These are phyloP conservation scores for Massariosphaeria phaeospora DNA, from an alignment of 495 filamentous ascomycete genomes.

Conservation along the genomic window DNA sequence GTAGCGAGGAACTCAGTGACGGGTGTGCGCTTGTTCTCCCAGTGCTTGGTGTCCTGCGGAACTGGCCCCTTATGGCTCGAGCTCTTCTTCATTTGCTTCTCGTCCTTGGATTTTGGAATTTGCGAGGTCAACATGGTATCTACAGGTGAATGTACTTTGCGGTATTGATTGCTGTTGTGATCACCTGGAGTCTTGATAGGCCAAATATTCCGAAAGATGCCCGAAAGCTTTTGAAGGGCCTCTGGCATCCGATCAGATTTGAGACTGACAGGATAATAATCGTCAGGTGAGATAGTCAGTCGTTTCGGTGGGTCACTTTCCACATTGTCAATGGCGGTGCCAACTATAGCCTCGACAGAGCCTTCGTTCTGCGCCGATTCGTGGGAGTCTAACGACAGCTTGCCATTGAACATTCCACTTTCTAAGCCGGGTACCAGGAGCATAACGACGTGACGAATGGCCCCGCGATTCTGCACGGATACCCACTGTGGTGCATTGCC, in stretches of 20 bases:
- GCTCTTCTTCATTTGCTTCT: constrained; percentile 48
- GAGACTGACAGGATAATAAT: constrained; percentile 70
- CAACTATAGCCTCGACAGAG: background rate
- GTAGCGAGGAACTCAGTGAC: constrained; percentile 71
- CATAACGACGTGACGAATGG: constrained; percentile 80
- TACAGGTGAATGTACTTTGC: constrained; percentile 77
- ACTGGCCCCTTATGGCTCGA: constrained; percentile 49
- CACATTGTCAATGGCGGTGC: background rate
- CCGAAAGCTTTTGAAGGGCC: constrained; percentile 63
- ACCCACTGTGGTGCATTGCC: constrained; percentile 82
- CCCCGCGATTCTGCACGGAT: constrained; percentile 65
- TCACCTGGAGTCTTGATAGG: constrained; percentile 82
- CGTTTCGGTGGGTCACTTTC: background rate
- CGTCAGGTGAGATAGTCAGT: constrained; percentile 42
- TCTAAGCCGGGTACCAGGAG: constrained; percentile 92
- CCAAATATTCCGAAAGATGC: constrained; percentile 84
- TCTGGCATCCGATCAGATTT: constrained; percentile 55
- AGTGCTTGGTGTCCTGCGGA: constrained; percentile 56
- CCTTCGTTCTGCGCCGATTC: too few relatives aligned
- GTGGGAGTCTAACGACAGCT: constrained; percentile 26
- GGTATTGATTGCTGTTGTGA: constrained; percentile 52
- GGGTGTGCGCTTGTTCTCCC: constrained; percentile 64
- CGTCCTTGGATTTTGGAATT: constrained; percentile 58
- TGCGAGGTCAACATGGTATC: constrained; percentile 70
- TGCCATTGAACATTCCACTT: constrained; percentile 78